Percentiles rank a stretch among this genome's conserved stretches.
Conservation (phyloP, 208 protist species). For the Blastocrithidia nonstop region DNA sequence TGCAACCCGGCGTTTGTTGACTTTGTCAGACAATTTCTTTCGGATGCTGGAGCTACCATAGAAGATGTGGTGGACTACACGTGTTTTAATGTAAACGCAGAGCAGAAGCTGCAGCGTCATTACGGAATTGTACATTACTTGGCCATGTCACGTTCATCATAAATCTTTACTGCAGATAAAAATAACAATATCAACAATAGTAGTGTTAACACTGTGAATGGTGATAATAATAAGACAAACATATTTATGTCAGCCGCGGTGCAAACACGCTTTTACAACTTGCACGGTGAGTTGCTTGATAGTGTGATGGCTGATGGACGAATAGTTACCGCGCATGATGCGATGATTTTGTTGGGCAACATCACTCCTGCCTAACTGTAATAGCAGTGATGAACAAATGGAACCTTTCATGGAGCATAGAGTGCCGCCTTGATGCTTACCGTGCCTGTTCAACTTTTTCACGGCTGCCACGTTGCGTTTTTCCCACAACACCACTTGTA, state of each 20-base stretch:
- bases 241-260: slow-evolving; percentile 13
- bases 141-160: slow-evolving; percentile 13
- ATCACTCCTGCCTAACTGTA: slow-evolving; percentile 15
- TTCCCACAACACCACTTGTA: slow-evolving; percentile 9
- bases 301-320: slow-evolving; percentile 33
- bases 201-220: neutral
- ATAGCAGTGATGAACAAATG: slow-evolving; percentile 17
- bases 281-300: slow-evolving; percentile 53
- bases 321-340: slow-evolving; percentile 35
- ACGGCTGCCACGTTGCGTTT: slow-evolving; percentile 21
- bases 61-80: slow-evolving; percentile 24
- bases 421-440: slow-evolving; percentile 3
- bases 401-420: neutral
- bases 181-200: neutral
- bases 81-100: slow-evolving; percentile 15
- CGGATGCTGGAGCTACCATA: slow-evolving; percentile 13
- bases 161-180: slow-evolving; percentile 4
- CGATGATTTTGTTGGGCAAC: slow-evolving; percentile 15
- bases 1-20: slow-evolving; percentile 21
- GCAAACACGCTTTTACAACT: slow-evolving; percentile 29
- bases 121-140: slow-evolving; percentile 32
- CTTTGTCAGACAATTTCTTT: slow-evolving; percentile 4
- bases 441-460: slow-evolving; percentile 13
- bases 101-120: slow-evolving; percentile 35
- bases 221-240: slow-evolving; percentile 9